These are phyloP conservation scores for Rhizopus stolonifer DNA, from an alignment of 371 early-diverging fungal species.

Conservation along the genomic window DNA sequence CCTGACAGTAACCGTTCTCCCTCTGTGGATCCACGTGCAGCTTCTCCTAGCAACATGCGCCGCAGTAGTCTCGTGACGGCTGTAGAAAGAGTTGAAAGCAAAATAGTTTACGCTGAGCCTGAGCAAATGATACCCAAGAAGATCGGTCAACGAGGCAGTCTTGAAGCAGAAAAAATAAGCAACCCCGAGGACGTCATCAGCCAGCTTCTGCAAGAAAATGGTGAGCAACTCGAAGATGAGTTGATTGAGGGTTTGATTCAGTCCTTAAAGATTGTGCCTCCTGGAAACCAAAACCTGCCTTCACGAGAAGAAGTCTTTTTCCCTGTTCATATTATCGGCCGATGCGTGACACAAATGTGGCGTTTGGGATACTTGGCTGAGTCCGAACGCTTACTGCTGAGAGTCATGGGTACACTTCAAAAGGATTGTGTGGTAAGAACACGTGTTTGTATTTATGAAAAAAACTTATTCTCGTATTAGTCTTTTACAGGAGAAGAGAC, in stretches of 20 bases:
- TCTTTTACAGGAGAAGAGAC: slow-evolving; percentile 59
- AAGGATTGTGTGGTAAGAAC: slow-evolving; percentile 63
- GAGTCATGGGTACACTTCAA: slow-evolving; percentile 86
- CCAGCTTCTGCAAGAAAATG: slow-evolving; percentile 17
- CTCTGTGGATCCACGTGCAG: slow-evolving; percentile 33
- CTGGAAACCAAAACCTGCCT: slow-evolving; percentile 80
- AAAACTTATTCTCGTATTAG: neutral
- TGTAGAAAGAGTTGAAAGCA: slow-evolving; percentile 17
- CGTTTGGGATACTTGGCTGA: slow-evolving; percentile 77
- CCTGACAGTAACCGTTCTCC: slow-evolving; percentile 31
- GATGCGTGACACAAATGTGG: slow-evolving; percentile 86
- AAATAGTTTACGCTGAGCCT: slow-evolving; percentile 36
- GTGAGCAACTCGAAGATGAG: slow-evolving; percentile 73
- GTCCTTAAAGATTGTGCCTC: slow-evolving; percentile 84
- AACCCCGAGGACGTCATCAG: slow-evolving; percentile 55
- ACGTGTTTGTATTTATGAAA: neutral
- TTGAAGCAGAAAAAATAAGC: slow-evolving; percentile 32
- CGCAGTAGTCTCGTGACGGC: slow-evolving; percentile 26
- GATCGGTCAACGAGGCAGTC: slow-evolving; percentile 33
- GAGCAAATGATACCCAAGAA: slow-evolving; percentile 49
- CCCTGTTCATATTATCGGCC: slow-evolving; percentile 91
- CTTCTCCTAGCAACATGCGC: slow-evolving; percentile 41
- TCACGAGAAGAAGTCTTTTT: slow-evolving; percentile 86
- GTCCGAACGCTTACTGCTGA: slow-evolving; percentile 79
- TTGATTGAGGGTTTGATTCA: slow-evolving; percentile 85